These are phyloP conservation scores for Warburgia ugandensis DNA, from an alignment of 164 flowering plant genomes.

Conservation along the genomic window DNA sequence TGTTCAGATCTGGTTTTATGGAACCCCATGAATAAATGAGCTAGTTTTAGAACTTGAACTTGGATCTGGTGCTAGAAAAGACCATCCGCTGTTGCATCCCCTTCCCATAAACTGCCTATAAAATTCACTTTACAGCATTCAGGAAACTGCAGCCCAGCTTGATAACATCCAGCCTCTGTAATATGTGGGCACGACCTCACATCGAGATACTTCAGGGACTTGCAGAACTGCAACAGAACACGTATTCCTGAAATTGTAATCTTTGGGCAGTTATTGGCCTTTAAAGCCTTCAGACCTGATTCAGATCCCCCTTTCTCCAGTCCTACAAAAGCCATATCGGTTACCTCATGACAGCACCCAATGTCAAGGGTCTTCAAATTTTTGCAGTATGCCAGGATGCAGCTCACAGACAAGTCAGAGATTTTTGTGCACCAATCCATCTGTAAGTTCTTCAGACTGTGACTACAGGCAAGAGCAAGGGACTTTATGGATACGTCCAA, in stretches of 20 bases:
- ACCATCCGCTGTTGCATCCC: slow-evolving; percentile 23
- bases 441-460: slow-evolving; percentile 52
- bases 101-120: slow-evolving; percentile 50
- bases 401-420: slow-evolving; percentile 59
- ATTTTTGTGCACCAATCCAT: slow-evolving; percentile 91
- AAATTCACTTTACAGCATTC: slow-evolving; percentile 65
- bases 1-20: too few species aligned
- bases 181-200: slow-evolving; percentile 77
- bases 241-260: slow-evolving; percentile 60
- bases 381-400: slow-evolving; percentile 46
- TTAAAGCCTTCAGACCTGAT: slow-evolving; percentile 50
- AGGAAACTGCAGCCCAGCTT: slow-evolving; percentile 78
- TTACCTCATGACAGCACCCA: slow-evolving; percentile 78
- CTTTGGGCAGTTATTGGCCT: slow-evolving; percentile 69
- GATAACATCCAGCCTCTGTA: slow-evolving; percentile 50
- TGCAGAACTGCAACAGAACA: slow-evolving; percentile 50
- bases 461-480: slow-evolving; percentile 43
- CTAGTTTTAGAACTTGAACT: too few species aligned
- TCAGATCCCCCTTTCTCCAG: slow-evolving; percentile 29
- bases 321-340: slow-evolving; percentile 64
- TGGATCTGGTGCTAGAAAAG: slow-evolving; percentile 2
- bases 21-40: too few species aligned
- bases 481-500: slow-evolving; percentile 52
- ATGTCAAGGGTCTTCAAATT: slow-evolving; percentile 72
- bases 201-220: slow-evolving; percentile 61